These are phyloP conservation scores for Lentinula aciculospora DNA, from an alignment of 768 basidiomycete species.

Conservation along the genomic window DNA sequence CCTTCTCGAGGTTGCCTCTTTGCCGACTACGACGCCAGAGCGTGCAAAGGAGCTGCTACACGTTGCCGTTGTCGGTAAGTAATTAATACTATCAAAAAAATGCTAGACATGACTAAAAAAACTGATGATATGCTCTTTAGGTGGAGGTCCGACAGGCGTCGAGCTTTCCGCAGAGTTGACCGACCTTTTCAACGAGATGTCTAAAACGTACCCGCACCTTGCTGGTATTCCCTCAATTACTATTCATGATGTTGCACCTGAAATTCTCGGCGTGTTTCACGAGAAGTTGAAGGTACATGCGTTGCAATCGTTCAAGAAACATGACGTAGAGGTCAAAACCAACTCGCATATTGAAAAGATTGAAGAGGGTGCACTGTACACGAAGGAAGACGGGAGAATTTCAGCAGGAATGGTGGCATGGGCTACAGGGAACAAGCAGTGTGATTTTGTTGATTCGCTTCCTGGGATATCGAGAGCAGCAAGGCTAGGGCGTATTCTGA, in stretches of 20 bases:
- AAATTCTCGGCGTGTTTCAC: conserved; percentile 1
- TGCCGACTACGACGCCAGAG: conserved; percentile 59
- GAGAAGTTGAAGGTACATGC: background rate
- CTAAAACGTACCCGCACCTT: conserved; percentile 50
- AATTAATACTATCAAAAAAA: background rate
- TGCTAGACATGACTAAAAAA: background rate
- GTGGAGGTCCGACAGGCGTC: conserved; percentile 74
- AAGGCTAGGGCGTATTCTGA: background rate
- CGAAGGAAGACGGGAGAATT: conserved; percentile 5
- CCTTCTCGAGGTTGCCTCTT: conserved; percentile 63
- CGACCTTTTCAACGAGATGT: conserved; percentile 72
- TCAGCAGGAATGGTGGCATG: conserved; percentile 1
- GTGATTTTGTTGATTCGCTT: conserved; percentile 1
- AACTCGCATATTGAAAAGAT: background rate
- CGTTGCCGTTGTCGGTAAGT: conserved; percentile 48
- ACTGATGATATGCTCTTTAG: conserved; percentile 22
- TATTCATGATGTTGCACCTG: background rate
- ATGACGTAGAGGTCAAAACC: background rate
- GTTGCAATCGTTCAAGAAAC: background rate
- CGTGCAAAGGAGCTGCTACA: conserved; percentile 59
- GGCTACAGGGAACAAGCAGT: conserved; percentile 5
- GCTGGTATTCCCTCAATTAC: background rate
- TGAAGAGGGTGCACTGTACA: conserved; percentile 2
- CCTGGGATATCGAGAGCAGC: background rate
- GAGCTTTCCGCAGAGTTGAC: conserved; percentile 74